Conservation (phyloP, 495 filamentous ascomycete species). For the Aspergillus haitiensis region DNA sequence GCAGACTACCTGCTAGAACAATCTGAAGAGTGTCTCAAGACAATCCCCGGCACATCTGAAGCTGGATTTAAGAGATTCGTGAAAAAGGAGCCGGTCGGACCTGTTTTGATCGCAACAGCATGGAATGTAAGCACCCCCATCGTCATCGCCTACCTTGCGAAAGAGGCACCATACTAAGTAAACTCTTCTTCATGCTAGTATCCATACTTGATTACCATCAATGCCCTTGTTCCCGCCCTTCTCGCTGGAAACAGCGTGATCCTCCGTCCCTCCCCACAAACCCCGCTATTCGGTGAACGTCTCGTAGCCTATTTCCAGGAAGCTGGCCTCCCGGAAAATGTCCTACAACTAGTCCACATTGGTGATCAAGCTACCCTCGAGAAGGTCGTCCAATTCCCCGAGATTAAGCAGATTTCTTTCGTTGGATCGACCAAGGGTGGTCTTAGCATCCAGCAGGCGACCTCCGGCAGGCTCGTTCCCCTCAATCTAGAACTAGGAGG, state of each 20-base stretch:
- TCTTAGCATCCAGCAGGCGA: constrained; percentile 76
- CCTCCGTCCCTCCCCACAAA: constrained; percentile 90
- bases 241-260: constrained; percentile 87
- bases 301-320: constrained; percentile 73
- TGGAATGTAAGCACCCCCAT: constrained; percentile 74
- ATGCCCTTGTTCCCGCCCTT: constrained; percentile 84
- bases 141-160: too few relatives aligned
- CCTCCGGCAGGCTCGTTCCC: constrained; percentile 73
- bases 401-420: constrained; percentile 79
- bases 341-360: constrained; percentile 86
- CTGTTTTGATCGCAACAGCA: constrained; percentile 81
- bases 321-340: constrained; percentile 75
- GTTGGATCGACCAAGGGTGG: constrained; percentile 90
- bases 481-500: constrained; percentile 90
- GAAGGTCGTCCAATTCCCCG: constrained; percentile 69
- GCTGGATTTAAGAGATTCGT: constrained; percentile 86
- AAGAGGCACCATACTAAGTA: background rate
- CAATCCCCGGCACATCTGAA: constrained; percentile 75
- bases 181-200: constrained; percentile 55
- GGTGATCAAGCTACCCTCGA: constrained; percentile 74
- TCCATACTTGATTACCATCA: constrained; percentile 89
- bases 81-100: constrained; percentile 80
- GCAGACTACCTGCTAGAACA: constrained; percentile 83
- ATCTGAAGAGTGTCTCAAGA: constrained; percentile 61
- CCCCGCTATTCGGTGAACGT: constrained; percentile 82